A percentile compares a stretch with the other conserved stretches of the same genome.
Evolutionary conservation across 2,329 filamentous ascomycete genomes (phyloP).

Genomic region (Fusarium nisikadoi): DNA sequence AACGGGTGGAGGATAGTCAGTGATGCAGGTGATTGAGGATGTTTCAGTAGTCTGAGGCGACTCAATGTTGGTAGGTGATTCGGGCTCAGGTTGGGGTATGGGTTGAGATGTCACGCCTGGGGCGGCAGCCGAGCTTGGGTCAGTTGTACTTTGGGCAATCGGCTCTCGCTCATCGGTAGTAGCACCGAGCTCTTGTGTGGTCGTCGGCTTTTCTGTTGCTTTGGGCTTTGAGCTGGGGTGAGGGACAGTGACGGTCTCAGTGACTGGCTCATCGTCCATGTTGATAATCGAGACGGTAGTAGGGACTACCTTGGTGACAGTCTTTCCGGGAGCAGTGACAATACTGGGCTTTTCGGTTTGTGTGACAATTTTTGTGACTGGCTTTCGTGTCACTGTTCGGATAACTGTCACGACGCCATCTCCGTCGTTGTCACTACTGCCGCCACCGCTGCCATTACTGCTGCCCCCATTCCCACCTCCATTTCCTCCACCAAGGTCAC

Average conservation of each 20-base stretch:
- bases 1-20: not conserved
- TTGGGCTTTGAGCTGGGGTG: conserved; percentile 18
- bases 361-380: conserved; percentile 45
- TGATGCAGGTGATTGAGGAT: not conserved
- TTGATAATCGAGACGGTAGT: conserved; percentile 50
- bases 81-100: conserved; percentile 10
- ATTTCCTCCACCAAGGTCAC: conserved; percentile 37
- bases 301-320: conserved; percentile 44
- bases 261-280: conserved; percentile 35
- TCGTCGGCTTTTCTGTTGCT: conserved; percentile 4
- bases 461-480: conserved; percentile 16
- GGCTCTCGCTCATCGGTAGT: not conserved
- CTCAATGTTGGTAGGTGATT: conserved; percentile 8
- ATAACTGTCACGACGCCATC: conserved; percentile 48
- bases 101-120: conserved; percentile 17
- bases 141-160: not conserved
- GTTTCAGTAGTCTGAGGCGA: not conserved
- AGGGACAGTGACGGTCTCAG: conserved; percentile 44
- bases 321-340: conserved; percentile 41
- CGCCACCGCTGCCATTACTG: conserved; percentile 21
- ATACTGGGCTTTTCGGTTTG: conserved; percentile 43
- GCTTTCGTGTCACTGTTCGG: conserved; percentile 47
- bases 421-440: conserved; percentile 26
- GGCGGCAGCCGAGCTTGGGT: conserved; percentile 11
- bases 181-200: not conserved